Evolutionary conservation across 202 grass and related monocot genomes (phyloP).

Genomic region (Zoysia matrella): DNA sequence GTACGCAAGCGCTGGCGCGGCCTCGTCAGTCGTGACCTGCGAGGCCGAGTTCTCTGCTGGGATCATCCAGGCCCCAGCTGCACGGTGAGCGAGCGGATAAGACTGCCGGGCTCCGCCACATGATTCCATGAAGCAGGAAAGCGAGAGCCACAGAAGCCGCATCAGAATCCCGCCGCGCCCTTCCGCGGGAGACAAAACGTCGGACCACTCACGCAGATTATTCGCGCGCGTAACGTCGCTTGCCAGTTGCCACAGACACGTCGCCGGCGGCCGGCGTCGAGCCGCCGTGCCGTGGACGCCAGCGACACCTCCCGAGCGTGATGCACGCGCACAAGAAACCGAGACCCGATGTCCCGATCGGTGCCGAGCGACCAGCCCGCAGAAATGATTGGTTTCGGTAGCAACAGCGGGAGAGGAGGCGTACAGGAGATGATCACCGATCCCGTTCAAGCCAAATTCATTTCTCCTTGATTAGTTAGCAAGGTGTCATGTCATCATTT

Average conservation of each 20-base stretch:
- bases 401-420: neutral
- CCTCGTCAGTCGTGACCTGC: no score
- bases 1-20: no score
- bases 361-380: neutral
- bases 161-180: no score
- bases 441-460: neutral
- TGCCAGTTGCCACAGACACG: neutral
- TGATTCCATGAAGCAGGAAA: no score
- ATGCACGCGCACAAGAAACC: neutral
- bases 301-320: neutral
- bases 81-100: no score
- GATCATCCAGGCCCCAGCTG: no score
- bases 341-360: constrained; percentile 3
- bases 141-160: no score
- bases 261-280: neutral
- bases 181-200: no score
- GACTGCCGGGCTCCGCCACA: no score
- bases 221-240: no score
- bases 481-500: neutral
- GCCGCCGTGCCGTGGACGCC: neutral
- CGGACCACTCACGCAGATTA: no score
- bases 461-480: neutral
- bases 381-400: neutral
- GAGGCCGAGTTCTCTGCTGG: no score
- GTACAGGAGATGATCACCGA: neutral